Evolutionary conservation across 1,139 yeast genomes (phyloP).

Genomic region (Pichia norvegensis): DNA sequence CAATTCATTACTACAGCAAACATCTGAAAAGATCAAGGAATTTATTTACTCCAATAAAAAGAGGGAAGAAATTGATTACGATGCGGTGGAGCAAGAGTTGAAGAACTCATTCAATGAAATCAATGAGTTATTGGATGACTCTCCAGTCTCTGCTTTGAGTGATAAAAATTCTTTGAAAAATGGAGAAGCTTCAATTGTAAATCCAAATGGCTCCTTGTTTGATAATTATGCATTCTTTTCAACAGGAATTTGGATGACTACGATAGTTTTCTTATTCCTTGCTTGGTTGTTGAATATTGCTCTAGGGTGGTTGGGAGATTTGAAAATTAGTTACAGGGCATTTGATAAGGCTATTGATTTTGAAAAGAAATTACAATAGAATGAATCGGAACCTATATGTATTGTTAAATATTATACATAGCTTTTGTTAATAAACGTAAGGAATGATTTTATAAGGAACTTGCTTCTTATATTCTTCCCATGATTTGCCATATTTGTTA

Average conservation of each 20-base stretch:
- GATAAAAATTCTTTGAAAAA: neutral
- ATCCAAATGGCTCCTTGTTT: conserved; percentile 32
- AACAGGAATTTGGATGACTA: conserved; percentile 64
- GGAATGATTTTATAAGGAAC: conserved; percentile 94
- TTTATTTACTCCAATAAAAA: conserved; percentile 8
- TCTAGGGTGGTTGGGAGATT: conserved; percentile 49
- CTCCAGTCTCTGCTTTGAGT: conserved; percentile 16
- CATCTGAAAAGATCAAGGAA: conserved; percentile 1
- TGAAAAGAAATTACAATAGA: conserved; percentile 53
- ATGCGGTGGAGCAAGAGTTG: conserved; percentile 22
- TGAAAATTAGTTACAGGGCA: conserved; percentile 63
- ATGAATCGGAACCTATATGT: neutral
- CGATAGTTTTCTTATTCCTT: conserved; percentile 49
- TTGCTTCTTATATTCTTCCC: conserved; percentile 69
- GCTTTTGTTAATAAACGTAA: conserved; percentile 50
- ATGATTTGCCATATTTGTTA: conserved; percentile 73
- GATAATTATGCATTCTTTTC: conserved; percentile 44
- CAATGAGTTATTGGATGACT: conserved; percentile 23
- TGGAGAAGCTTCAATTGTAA: neutral
- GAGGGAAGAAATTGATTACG: conserved; percentile 20
- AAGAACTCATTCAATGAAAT: conserved; percentile 26
- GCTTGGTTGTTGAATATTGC: conserved; percentile 46
- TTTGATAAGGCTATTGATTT: conserved; percentile 62
- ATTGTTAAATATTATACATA: neutral
- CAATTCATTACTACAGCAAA: conserved; percentile 4